These are phyloP conservation scores for Xylariaceae sp. DNA, from an alignment of 2,329 filamentous ascomycete species.

Conservation along the genomic window DNA sequence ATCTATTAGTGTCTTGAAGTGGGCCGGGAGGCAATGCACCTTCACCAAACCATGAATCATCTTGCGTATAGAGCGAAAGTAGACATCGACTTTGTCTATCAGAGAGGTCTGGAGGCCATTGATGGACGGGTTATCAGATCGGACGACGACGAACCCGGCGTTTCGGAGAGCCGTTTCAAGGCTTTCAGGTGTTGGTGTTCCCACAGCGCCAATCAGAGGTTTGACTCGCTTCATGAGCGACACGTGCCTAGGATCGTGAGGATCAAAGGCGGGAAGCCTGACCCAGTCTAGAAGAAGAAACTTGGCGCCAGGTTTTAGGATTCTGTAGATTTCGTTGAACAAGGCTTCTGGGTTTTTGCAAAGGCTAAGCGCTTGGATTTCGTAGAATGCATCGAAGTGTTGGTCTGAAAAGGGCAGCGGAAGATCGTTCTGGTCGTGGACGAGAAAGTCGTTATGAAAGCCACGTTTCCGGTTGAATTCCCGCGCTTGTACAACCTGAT, in stretches of 20 bases:
- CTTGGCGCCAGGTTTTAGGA: constrained; percentile 47
- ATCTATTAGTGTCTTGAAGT: constrained; percentile 52
- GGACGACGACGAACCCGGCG: constrained; percentile 45
- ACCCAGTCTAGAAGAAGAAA: constrained; percentile 52
- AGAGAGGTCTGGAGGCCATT: constrained; percentile 48
- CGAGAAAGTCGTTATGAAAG: constrained; percentile 43
- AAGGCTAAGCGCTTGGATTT: constrained; percentile 54
- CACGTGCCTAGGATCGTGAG: constrained; percentile 42
- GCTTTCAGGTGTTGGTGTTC: constrained; percentile 46
- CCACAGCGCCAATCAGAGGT: constrained; percentile 52
- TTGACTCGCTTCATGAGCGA: constrained; percentile 52
- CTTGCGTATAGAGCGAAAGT: constrained; percentile 48
- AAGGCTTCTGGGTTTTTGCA: constrained; percentile 45
- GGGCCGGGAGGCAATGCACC: constrained; percentile 42
- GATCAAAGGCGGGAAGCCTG: constrained; percentile 46
- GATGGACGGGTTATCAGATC: constrained; percentile 49
- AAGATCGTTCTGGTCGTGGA: constrained; percentile 48
- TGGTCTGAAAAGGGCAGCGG: constrained; percentile 47
- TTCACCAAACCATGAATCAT: constrained; percentile 46
- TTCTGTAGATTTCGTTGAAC: constrained; percentile 45
- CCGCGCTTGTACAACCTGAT: constrained; percentile 37
- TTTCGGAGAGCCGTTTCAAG: constrained; percentile 42
- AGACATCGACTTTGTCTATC: constrained; percentile 51
- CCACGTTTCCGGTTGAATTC: constrained; percentile 28
- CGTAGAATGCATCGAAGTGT: constrained; percentile 51